phyloP scores from a whole-genome alignment of 1,284 basidiomycete genomes.

The Cryptococcus sp. region DNA sequence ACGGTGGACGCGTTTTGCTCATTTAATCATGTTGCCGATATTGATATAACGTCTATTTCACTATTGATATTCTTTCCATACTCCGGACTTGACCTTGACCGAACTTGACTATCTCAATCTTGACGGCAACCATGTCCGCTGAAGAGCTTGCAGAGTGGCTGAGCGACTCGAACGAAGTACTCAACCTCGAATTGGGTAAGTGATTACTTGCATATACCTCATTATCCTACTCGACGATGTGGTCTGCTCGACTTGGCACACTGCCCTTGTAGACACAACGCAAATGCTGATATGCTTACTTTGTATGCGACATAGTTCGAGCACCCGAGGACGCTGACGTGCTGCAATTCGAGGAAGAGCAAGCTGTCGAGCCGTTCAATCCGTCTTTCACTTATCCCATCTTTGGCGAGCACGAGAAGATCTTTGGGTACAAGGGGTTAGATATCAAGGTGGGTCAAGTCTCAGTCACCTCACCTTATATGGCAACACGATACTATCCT shows the following conservation, averaged over 20 bases:
- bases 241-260: neutral
- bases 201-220: neutral
- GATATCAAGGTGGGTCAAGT: slow-evolving; percentile 68
- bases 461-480: neutral
- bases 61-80: too few species aligned
- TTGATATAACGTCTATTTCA: too few species aligned
- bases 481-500: neutral
- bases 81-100: too few species aligned
- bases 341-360: slow-evolving; percentile 61
- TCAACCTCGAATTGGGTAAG: slow-evolving; percentile 70
- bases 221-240: neutral
- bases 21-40: too few species aligned
- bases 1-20: too few species aligned
- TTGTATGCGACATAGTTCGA: slow-evolving; percentile 7
- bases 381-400: slow-evolving; percentile 91
- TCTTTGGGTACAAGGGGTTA: slow-evolving; percentile 89
- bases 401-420: slow-evolving; percentile 93
- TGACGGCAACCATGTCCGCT: neutral
- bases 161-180: slow-evolving; percentile 70
- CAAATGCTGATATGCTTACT: slow-evolving; percentile 1
- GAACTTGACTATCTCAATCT: too few species aligned
- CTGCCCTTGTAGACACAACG: neutral
- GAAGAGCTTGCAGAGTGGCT: slow-evolving; percentile 48
- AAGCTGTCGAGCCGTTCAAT: slow-evolving; percentile 65
- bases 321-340: slow-evolving; percentile 54